Percentiles rank a stretch among this genome's conserved stretches.
Conservation (phyloP, 768 basidiomycete species). For the Flagelloscypha sp. region DNA sequence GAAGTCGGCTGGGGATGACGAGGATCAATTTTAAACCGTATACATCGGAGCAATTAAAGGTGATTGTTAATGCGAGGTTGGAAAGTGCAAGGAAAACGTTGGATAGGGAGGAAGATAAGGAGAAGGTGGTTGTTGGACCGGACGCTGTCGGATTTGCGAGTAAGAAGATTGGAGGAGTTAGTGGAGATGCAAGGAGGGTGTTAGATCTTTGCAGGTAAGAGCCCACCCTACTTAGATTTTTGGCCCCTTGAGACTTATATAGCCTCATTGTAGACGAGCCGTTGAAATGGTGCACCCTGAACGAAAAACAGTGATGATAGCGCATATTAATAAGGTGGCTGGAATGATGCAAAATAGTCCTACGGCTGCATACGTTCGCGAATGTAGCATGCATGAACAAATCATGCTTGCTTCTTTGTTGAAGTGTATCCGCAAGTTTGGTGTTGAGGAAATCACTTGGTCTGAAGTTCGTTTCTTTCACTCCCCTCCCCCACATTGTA, state of each 20-base stretch:
- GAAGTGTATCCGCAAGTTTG: slow-evolving; percentile 74
- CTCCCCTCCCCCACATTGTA: not conserved
- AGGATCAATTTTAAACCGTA: slow-evolving; percentile 93
- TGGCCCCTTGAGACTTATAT: slow-evolving; percentile 1
- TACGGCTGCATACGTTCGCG: slow-evolving; percentile 71
- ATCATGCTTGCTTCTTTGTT: slow-evolving; percentile 80
- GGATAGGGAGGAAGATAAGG: slow-evolving; percentile 36
- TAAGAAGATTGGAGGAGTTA: slow-evolving; percentile 55
- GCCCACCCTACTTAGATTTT: not conserved
- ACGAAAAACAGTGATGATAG: slow-evolving; percentile 47
- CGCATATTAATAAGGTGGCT: slow-evolving; percentile 73
- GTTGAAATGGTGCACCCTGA: slow-evolving; percentile 66
- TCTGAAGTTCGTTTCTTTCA: slow-evolving; percentile 45
- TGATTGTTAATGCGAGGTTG: slow-evolving; percentile 83
- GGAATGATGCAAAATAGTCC: slow-evolving; percentile 87
- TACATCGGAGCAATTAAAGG: slow-evolving; percentile 62
- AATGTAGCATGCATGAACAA: slow-evolving; percentile 82
- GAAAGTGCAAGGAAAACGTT: slow-evolving; percentile 46
- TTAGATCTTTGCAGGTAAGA: slow-evolving; percentile 84
- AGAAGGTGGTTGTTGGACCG: slow-evolving; percentile 39
- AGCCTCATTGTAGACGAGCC: slow-evolving; percentile 45
- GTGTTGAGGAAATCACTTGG: slow-evolving; percentile 85
- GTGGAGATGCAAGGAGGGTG: slow-evolving; percentile 89
- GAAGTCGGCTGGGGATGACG: slow-evolving; percentile 85
- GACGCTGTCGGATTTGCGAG: slow-evolving; percentile 77